These are phyloP conservation scores for Cylindrodendrum hubeiense DNA, from an alignment of 2,329 filamentous ascomycete species.

Conservation along the genomic window DNA sequence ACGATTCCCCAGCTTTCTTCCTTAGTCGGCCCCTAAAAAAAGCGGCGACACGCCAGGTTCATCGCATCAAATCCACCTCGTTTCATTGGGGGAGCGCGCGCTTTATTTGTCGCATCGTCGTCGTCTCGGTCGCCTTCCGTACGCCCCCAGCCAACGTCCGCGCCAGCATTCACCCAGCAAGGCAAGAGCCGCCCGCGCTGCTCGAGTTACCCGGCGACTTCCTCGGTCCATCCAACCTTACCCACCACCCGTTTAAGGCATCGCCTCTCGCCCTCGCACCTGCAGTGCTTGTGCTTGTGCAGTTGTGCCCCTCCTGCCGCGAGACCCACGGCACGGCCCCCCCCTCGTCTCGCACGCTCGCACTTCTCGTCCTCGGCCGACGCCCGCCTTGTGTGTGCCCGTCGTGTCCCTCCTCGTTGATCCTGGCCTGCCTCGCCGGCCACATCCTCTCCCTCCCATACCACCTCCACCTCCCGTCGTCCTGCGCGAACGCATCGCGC, in stretches of 20 bases:
- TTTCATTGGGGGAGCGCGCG: conserved; percentile 42
- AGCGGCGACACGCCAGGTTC: conserved; percentile 37
- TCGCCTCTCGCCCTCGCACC: conserved; percentile 12
- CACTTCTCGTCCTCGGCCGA: conserved; percentile 19
- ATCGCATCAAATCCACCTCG: conserved; percentile 43
- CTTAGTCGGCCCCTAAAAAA: conserved; percentile 27
- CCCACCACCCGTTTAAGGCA: conserved; percentile 18
- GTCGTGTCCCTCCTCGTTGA: conserved; percentile 25
- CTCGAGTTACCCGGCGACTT: conserved; percentile 40
- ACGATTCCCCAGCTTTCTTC: conserved; percentile 41
- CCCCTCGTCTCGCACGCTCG: conserved; percentile 23
- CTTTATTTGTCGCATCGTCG: conserved; percentile 35
- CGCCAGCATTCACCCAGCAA: conserved; percentile 1
- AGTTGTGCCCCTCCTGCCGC: conserved; percentile 26
- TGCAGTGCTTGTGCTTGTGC: conserved; percentile 10
- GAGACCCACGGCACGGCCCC: conserved; percentile 19
- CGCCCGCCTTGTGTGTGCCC: conserved; percentile 29
- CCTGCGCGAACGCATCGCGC: conserved; percentile 56
- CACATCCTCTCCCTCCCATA: conserved; percentile 20
- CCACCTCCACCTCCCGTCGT: conserved; percentile 39
- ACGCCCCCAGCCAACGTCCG: conserved; percentile 5
- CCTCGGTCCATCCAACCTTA: conserved; percentile 38
- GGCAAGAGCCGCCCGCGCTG: background rate
- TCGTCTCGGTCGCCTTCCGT: conserved; percentile 41
- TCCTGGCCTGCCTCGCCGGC: conserved; percentile 32